These are phyloP conservation scores for Backusella luteola DNA, from an alignment of 192 early-diverging fungal species.

Conservation along the genomic window DNA sequence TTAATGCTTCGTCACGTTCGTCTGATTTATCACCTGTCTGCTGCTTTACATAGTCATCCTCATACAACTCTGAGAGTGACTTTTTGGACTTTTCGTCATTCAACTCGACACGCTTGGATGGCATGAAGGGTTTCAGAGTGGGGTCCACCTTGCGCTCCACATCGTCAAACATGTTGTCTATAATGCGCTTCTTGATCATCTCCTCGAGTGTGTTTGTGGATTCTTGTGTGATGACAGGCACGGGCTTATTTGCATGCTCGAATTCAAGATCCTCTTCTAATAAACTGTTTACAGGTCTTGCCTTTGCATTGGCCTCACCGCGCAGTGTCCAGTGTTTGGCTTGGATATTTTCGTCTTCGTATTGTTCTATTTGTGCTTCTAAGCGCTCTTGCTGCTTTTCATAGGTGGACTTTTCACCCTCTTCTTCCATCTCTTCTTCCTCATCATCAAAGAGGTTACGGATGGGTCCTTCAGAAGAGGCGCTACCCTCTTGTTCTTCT, in stretches of 20 bases:
- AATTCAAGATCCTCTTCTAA: constrained; percentile 92
- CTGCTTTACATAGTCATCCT: constrained; percentile 81
- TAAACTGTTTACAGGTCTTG: constrained; percentile 90
- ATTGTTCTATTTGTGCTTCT: constrained; percentile 66
- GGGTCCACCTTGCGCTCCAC: constrained; percentile 88
- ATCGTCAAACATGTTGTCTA: constrained; percentile 88
- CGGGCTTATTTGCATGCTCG: constrained; percentile 88
- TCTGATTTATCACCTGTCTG: constrained; percentile 53
- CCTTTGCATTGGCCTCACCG: constrained; percentile 79
- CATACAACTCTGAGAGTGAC: constrained; percentile 89
- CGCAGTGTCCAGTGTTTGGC: constrained; percentile 87
- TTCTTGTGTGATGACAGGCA: constrained; percentile 94
- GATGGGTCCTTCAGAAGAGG: constrained; percentile 30
- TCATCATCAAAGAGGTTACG: constrained; percentile 59
- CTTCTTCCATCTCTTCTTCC: constrained; percentile 54
- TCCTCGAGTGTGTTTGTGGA: constrained; percentile 85
- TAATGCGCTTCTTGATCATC: constrained; percentile 89
- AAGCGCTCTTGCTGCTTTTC: constrained; percentile 76
- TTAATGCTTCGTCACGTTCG: constrained; percentile 74
- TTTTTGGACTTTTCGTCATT: constrained; percentile 85
- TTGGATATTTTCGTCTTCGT: constrained; percentile 86
- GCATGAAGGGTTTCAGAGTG: constrained; percentile 64
- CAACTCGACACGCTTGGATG: constrained; percentile 76
- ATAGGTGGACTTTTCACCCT: constrained; percentile 65
- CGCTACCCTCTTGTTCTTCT: constrained; percentile 36